Evolutionary conservation across 2,329 filamentous ascomycete genomes (phyloP), one percentile per base, ranked within the genome.

Genomic region (Anthostomella pinea): DNA sequence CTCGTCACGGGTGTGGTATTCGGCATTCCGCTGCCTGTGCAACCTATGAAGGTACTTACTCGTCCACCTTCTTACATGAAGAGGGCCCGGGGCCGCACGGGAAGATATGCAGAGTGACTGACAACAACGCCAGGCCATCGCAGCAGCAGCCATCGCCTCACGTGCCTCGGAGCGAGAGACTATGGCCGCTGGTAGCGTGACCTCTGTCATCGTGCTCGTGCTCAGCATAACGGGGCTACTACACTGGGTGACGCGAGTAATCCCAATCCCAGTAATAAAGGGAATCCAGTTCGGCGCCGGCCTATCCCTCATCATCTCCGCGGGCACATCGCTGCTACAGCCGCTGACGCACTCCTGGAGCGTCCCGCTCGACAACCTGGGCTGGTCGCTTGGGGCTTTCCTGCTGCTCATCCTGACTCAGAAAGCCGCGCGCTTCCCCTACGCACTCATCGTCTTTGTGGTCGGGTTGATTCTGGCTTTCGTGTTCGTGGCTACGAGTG

Each of bases 221-320:
- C 80, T 96, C 58, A 90, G 85, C 54, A 58, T 81, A 4, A 94
- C 88, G 0, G 87, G 91, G 1, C 65, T 93, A n/a, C 69, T 96
- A 20, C 73, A 73, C 39, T 84, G 81, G 73, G 81, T 87, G 33
- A 82, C 85, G 7, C 66, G 70, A n/a, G 70, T 81, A 10, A 84
- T 94, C 7, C 91, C 91, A 1, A 78, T 90, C 10, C 87, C 90
- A 0, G 85, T 97, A 0, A 83, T 97, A 35, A 95, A 95, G 59
- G 91, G 91, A 19, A 96, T 97, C 48, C 93, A 97, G 64, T 79
- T 96, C 30, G 91, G 91, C 23, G 91, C 91, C 4, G 91, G 91
- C 2, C 69, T 97, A 30, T 88, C 85, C 11, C 74, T 97, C 11
- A 77, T 89, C 35, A 74, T 95, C 39, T 85, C 86, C 9, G 87